These are phyloP conservation scores for Symbiodinium pilosum DNA, from an alignment of 73 alveolate species.

Conservation along the genomic window DNA sequence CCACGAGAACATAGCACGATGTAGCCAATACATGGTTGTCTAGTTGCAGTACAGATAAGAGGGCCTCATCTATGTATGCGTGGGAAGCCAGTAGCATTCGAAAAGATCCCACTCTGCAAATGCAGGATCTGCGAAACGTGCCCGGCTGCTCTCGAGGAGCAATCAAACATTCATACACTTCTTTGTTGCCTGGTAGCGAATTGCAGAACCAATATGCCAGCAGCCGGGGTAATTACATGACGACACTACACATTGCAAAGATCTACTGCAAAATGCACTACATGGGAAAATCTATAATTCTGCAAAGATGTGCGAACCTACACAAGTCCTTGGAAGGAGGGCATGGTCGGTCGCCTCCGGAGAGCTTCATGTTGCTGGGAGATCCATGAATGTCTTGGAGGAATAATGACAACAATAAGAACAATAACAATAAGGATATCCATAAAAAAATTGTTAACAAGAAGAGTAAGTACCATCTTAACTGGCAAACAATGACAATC, in stretches of 20 bases:
- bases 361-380: too few species aligned
- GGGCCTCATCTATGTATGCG: background rate
- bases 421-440: too few species aligned
- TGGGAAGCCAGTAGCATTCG: background rate
- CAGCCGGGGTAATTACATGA: too few species aligned
- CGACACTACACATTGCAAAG: too few species aligned
- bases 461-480: too few species aligned
- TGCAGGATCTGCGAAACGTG: constrained; percentile 17
- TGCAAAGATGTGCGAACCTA: background rate
- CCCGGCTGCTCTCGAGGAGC: background rate
- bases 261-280: constrained; percentile 5
- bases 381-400: too few species aligned
- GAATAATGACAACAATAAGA: too few species aligned
- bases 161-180: too few species aligned
- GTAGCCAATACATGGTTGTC: background rate
- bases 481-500: too few species aligned
- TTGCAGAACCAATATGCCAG: too few species aligned
- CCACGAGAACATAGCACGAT: background rate
- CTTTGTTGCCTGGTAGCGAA: too few species aligned
- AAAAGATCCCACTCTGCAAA: constrained; percentile 8
- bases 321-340: background rate
- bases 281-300: background rate
- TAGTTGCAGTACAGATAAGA: background rate
- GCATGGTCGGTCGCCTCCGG: background rate
- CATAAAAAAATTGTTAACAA: too few species aligned